These are phyloP conservation scores for Plasmodium inui DNA, from an alignment of 169 alveolate species.

Conservation along the genomic window DNA sequence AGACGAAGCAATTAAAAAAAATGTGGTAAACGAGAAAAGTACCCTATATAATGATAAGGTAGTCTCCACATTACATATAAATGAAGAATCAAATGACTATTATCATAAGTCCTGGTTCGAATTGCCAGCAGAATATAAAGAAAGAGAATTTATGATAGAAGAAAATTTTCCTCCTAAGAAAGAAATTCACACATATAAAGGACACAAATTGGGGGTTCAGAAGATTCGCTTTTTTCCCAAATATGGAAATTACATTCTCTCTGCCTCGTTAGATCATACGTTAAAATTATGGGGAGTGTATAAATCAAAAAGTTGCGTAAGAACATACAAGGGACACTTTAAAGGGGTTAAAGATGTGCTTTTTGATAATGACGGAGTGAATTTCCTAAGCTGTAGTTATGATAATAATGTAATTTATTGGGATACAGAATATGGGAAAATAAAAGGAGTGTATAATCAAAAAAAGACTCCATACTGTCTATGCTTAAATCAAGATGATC, in stretches of 20 bases:
- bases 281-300: constrained; percentile 96
- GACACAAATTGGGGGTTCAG: constrained; percentile 95
- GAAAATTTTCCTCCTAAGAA: constrained; percentile 91
- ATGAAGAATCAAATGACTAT: constrained; percentile 41
- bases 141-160: constrained; percentile 73
- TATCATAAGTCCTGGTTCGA: constrained; percentile 73
- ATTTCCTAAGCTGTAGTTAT: constrained; percentile 93
- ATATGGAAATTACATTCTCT: constrained; percentile 94
- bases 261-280: constrained; percentile 94
- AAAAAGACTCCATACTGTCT: constrained; percentile 95
- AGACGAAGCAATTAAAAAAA: constrained; percentile 73
- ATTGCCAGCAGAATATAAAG: constrained; percentile 75
- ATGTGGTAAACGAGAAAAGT: constrained; percentile 36
- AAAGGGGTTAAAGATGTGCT: constrained; percentile 95
- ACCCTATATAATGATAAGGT: constrained; percentile 69
- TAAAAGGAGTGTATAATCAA: constrained; percentile 89
- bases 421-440: constrained; percentile 99
- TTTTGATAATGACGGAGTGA: constrained; percentile 92
- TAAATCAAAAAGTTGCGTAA: constrained; percentile 91
- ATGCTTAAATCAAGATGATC: constrained; percentile 92
- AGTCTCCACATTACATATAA: constrained; percentile 69
- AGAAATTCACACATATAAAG: constrained; percentile 92
- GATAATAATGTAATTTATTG: constrained; percentile 94
- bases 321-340: constrained; percentile 96
- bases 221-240: constrained; percentile 93